Conservation (phyloP, 2,329 filamentous ascomycete species). For the Colletotrichum australisinense region DNA sequence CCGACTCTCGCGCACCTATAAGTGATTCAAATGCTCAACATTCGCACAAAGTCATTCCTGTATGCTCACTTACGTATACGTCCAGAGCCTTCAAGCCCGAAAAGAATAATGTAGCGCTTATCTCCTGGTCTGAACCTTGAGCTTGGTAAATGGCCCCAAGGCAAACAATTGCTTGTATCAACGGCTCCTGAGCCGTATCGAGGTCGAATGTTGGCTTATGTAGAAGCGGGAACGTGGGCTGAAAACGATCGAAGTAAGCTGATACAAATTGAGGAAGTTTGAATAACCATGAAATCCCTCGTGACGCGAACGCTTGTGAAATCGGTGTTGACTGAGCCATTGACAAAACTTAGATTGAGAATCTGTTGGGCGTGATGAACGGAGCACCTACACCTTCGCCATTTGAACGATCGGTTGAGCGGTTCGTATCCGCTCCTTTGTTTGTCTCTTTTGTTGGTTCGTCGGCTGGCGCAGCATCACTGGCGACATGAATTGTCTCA, state of each 20-base stretch:
- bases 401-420: too few species aligned
- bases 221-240: neutral
- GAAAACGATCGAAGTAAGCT: constrained; percentile 1
- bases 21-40: neutral
- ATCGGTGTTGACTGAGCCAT: neutral
- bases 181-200: neutral
- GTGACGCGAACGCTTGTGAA: neutral
- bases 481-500: neutral
- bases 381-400: too few species aligned
- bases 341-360: too few species aligned
- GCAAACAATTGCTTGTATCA: neutral
- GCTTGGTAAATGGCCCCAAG: neutral
- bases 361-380: too few species aligned
- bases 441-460: too few species aligned
- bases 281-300: constrained; percentile 10
- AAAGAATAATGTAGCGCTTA: neutral
- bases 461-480: neutral
- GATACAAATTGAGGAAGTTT: constrained; percentile 6
- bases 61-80: neutral
- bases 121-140: neutral
- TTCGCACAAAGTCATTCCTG: neutral
- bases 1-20: neutral
- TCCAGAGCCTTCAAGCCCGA: constrained; percentile 2
- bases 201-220: neutral
- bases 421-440: too few species aligned